Evolutionary conservation across 129 eudicot species (phyloP).

Genomic region (Smallanthus sonchifolius): DNA sequence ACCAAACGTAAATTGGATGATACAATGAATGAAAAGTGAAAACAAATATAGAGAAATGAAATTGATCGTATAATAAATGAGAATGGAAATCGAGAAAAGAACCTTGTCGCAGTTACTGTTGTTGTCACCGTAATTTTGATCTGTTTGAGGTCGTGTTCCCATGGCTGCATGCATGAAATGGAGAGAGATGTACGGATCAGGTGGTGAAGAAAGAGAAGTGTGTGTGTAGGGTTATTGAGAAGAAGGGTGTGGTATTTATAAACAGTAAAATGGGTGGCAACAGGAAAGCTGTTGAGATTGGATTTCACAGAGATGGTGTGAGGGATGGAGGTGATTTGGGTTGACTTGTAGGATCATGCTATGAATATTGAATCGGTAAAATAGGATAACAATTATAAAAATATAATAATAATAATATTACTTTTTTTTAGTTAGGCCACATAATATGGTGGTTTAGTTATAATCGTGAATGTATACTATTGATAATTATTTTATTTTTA

Average conservation of each 20-base stretch:
- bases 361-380: conserved; percentile 8
- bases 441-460: too few species aligned
- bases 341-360: conserved; percentile 19
- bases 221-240: not conserved
- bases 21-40: not conserved
- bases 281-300: conserved; percentile 23
- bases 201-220: conserved; percentile 3
- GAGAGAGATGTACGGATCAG: not conserved
- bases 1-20: not conserved
- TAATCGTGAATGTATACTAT: too few species aligned
- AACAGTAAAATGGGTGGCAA: conserved; percentile 15
- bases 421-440: not conserved
- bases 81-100: not conserved
- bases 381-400: not conserved
- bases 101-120: conserved; percentile 20
- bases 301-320: conserved; percentile 32
- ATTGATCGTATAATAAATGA: not conserved
- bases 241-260: conserved; percentile 23
- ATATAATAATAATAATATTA: not conserved
- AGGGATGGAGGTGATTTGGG: conserved; percentile 1
- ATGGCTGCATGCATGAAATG: conserved; percentile 8
- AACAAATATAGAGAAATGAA: not conserved
- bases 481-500: too few species aligned
- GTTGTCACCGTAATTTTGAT: conserved; percentile 17
- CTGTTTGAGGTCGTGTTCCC: conserved; percentile 20